A percentile compares a stretch with the other conserved stretches of the same genome.
phyloP scores from a whole-genome alignment of 164 flowering plant genomes.

The Stephania yunnanensis region DNA sequence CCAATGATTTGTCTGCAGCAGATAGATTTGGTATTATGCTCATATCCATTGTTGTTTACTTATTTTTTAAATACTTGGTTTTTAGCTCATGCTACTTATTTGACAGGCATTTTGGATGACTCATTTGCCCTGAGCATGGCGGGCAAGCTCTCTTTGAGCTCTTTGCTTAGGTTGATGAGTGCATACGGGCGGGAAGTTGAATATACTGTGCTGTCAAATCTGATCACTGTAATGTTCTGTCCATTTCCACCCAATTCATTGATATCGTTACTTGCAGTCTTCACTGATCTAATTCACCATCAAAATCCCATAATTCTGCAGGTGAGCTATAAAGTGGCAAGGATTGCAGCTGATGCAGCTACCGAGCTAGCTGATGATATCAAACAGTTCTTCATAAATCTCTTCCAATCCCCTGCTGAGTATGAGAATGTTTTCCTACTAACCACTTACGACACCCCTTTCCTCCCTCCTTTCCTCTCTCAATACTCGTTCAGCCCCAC shows the following conservation, averaged over 20 bases:
- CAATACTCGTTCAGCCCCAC: no score
- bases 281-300: conserved; percentile 9
- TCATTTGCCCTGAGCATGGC: conserved; percentile 83
- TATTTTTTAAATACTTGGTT: background rate
- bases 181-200: conserved; percentile 78
- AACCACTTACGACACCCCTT: background rate
- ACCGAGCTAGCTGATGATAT: conserved; percentile 48
- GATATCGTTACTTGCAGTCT: background rate
- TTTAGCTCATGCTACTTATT: conserved; percentile 5
- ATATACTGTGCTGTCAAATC: conserved; percentile 75
- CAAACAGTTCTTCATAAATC: conserved; percentile 56
- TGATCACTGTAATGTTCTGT: conserved; percentile 58
- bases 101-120: conserved; percentile 87
- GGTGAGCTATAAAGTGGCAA: conserved; percentile 62
- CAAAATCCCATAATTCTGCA: conserved; percentile 23
- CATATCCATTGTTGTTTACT: background rate
- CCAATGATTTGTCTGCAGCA: conserved; percentile 48
- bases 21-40: conserved; percentile 76
- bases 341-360: conserved; percentile 69
- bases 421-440: conserved; percentile 26
- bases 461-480: no score
- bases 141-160: conserved; percentile 58
- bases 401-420: conserved; percentile 78
- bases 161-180: conserved; percentile 79
- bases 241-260: conserved; percentile 5